Percentiles rank a stretch among this genome's conserved stretches.
phyloP scores from a whole-genome alignment of 2,329 filamentous ascomycete species.

The Elsinoe fawcettii region DNA sequence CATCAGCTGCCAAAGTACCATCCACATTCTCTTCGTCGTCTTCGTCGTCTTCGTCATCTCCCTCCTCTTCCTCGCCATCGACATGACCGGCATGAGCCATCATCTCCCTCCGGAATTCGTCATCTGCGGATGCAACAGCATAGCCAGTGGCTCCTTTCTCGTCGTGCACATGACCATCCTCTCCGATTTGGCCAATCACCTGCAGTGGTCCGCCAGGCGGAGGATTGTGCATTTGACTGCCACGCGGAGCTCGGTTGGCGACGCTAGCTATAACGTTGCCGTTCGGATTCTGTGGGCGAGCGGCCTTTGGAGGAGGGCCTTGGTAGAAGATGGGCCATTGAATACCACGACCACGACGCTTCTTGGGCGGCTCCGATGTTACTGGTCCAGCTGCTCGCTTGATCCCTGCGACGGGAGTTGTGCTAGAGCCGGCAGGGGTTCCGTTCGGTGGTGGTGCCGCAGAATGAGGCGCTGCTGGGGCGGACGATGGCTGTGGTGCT shows the following conservation, averaged over 20 bases:
- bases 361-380: background rate
- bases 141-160: background rate
- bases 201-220: background rate
- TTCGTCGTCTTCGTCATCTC: background rate
- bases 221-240: slow-evolving; percentile 8
- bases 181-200: background rate
- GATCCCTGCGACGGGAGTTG: background rate
- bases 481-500: background rate
- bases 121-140: background rate
- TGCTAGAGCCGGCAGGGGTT: background rate
- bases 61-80: background rate
- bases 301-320: background rate
- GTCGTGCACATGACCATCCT: background rate
- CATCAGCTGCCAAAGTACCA: background rate
- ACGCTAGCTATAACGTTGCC: background rate
- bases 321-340: slow-evolving; percentile 13
- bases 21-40: background rate
- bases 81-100: background rate
- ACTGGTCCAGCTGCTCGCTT: background rate
- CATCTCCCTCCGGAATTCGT: slow-evolving; percentile 1
- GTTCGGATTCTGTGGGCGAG: background rate
- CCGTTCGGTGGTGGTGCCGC: background rate
- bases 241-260: background rate
- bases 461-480: background rate
- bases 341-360: slow-evolving; percentile 1